These are phyloP conservation scores for Fusarium setosum DNA, from an alignment of 2,329 filamentous ascomycete genomes.

Conservation along the genomic window DNA sequence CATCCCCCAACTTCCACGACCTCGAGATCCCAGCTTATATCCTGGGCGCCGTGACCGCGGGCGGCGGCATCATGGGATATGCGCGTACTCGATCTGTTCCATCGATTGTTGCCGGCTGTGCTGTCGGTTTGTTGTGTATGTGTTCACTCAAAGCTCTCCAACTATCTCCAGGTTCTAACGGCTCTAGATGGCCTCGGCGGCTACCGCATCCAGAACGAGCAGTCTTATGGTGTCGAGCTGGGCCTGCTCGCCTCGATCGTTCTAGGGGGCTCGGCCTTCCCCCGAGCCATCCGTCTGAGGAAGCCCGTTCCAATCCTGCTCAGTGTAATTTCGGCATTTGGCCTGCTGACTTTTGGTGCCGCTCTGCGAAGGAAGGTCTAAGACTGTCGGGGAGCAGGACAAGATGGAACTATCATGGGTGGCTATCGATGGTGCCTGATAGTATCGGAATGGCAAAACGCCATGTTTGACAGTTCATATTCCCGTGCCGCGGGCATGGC, in stretches of 20 bases:
- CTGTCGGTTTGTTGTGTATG: conserved; percentile 77
- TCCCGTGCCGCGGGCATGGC: too few relatives aligned
- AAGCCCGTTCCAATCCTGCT: conserved; percentile 89
- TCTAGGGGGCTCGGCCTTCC: conserved; percentile 85
- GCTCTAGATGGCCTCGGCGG: conserved; percentile 78
- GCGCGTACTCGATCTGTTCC: conserved; percentile 86
- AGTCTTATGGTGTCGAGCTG: conserved; percentile 87
- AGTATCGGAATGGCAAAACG: too few relatives aligned
- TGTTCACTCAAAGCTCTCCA: conserved; percentile 14
- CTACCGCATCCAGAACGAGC: conserved; percentile 78
- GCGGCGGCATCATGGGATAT: conserved; percentile 90
- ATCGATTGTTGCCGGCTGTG: conserved; percentile 85
- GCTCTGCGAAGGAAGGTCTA: conserved; percentile 63
- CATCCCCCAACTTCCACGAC: conserved; percentile 28
- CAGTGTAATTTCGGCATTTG: conserved; percentile 82
- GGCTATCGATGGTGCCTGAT: too few relatives aligned
- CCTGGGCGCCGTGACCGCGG: conserved; percentile 84
- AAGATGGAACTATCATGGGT: too few relatives aligned
- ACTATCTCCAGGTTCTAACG: conserved; percentile 7
- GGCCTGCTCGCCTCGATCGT: conserved; percentile 90
- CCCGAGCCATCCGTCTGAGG: conserved; percentile 82
- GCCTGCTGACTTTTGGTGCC: conserved; percentile 81
- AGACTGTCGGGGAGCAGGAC: neutral
- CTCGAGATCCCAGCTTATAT: conserved; percentile 74
- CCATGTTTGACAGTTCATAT: too few relatives aligned